A percentile compares a stretch with the other conserved stretches of the same genome.
Evolutionary conservation across 768 basidiomycete species (phyloP).

Genomic region (Agrocybe chaxingu): DNA sequence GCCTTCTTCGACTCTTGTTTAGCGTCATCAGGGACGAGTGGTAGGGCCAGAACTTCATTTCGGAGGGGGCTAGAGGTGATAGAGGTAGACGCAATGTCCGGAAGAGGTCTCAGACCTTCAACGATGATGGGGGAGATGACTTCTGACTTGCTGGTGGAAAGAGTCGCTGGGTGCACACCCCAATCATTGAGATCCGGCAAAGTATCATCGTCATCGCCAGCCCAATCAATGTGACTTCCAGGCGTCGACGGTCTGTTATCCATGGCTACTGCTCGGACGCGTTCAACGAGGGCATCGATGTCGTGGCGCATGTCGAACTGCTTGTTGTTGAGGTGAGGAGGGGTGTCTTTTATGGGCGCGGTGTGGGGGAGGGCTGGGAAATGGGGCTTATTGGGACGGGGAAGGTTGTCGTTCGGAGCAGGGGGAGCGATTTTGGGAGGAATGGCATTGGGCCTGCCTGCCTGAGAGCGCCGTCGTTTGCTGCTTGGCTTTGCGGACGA

Average conservation of each 20-base stretch:
- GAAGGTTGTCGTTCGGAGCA: conserved; percentile 28
- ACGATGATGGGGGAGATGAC: conserved; percentile 68
- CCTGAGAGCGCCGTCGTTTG: conserved; percentile 50
- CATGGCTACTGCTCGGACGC: conserved; percentile 72
- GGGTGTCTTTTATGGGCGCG: conserved; percentile 50
- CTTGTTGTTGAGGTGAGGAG: conserved; percentile 46
- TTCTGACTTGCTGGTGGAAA: conserved; percentile 27
- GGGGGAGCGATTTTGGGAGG: conserved; percentile 30
- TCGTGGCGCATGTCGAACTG: conserved; percentile 53
- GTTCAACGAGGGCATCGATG: conserved; percentile 77
- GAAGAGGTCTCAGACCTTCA: conserved; percentile 58
- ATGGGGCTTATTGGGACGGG: conserved; percentile 28
- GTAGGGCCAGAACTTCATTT: background rate
- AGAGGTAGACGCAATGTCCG: conserved; percentile 34
- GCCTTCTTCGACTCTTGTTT: background rate
- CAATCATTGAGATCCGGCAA: conserved; percentile 85
- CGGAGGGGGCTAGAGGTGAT: conserved; percentile 12
- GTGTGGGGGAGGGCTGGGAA: conserved; percentile 31
- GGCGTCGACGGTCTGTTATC: conserved; percentile 65
- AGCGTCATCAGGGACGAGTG: background rate
- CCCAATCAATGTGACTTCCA: conserved; percentile 86
- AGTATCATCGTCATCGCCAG: conserved; percentile 80
- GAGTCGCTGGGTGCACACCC: conserved; percentile 55
- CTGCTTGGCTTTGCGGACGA: conserved; percentile 38
- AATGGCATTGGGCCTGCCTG: conserved; percentile 23